phyloP scores from a whole-genome alignment of 2,329 filamentous ascomycete genomes.

The Ceratocystis variospora region DNA sequence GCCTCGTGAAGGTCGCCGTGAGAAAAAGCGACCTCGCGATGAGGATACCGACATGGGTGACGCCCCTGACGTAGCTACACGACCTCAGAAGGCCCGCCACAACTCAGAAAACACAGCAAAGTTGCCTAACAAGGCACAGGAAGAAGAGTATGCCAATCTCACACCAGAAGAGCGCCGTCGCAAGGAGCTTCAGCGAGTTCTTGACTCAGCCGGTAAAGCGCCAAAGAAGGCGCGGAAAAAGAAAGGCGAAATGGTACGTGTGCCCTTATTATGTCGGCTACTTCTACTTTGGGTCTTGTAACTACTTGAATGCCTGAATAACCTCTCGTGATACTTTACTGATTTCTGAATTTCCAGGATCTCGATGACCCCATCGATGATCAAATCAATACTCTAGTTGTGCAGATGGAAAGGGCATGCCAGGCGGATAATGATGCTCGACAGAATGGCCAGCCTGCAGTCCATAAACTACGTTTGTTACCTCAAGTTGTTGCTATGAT shows the following conservation, averaged over 20 bases:
- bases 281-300: background rate
- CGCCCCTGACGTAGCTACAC: conserved; percentile 29
- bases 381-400: conserved; percentile 74
- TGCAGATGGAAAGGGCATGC: conserved; percentile 81
- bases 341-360: conserved; percentile 42
- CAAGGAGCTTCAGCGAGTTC: conserved; percentile 69
- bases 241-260: conserved; percentile 32
- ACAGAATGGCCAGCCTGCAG: conserved; percentile 62
- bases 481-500: conserved; percentile 79
- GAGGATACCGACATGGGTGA: conserved; percentile 36
- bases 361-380: conserved; percentile 82
- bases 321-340: background rate
- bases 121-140: conserved; percentile 33
- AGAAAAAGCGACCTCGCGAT: conserved; percentile 45
- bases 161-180: conserved; percentile 74
- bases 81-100: conserved; percentile 35
- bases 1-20: conserved; percentile 57
- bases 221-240: conserved; percentile 64
- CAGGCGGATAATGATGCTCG: conserved; percentile 75
- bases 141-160: conserved; percentile 62
- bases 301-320: background rate
- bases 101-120: conserved; percentile 33
- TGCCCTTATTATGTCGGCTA: background rate
- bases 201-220: conserved; percentile 71
- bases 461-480: conserved; percentile 86